Conservation (phyloP, 2,329 filamentous ascomycete genomes). For the Purpureocillium takamizusanense region DNA sequence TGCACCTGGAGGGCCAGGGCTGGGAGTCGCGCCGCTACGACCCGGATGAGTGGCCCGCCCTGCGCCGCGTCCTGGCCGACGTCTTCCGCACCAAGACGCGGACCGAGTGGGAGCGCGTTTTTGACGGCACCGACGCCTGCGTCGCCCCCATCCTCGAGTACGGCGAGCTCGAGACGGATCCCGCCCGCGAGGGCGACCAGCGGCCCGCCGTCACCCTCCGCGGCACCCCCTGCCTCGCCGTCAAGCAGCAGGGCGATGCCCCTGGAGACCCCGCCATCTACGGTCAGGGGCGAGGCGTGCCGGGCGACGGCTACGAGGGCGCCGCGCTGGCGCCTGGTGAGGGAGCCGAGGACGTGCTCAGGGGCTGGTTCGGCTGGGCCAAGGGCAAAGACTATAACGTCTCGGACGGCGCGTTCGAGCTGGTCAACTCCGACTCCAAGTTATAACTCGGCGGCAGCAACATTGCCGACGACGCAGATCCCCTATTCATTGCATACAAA, state of each 20-base stretch:
- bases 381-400: conserved; percentile 64
- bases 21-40: conserved; percentile 50
- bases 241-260: conserved; percentile 35
- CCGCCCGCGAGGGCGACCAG: conserved; percentile 55
- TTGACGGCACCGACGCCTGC: conserved; percentile 88
- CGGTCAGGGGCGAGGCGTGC: conserved; percentile 57
- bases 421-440: conserved; percentile 23
- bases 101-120: conserved; percentile 73
- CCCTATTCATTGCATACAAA: too few species aligned
- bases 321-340: conserved; percentile 53
- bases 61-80: conserved; percentile 50
- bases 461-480: too few species aligned
- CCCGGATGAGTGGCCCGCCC: conserved; percentile 54
- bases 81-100: conserved; percentile 64
- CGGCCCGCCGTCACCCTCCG: conserved; percentile 60
- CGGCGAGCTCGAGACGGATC: conserved; percentile 51
- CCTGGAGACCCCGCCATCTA: conserved; percentile 24
- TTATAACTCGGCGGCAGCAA: conserved; percentile 14
- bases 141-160: conserved; percentile 81
- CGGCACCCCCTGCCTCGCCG: conserved; percentile 58
- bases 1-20: conserved; percentile 46
- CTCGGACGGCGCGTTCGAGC: conserved; percentile 50
- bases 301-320: conserved; percentile 60
- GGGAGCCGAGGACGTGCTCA: conserved; percentile 62
- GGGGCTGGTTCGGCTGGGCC: conserved; percentile 69